A percentile compares a stretch with the other conserved stretches of the same genome.
Conservation (phyloP, 1,139 yeast genomes). For the Candida labiduridarum region DNA sequence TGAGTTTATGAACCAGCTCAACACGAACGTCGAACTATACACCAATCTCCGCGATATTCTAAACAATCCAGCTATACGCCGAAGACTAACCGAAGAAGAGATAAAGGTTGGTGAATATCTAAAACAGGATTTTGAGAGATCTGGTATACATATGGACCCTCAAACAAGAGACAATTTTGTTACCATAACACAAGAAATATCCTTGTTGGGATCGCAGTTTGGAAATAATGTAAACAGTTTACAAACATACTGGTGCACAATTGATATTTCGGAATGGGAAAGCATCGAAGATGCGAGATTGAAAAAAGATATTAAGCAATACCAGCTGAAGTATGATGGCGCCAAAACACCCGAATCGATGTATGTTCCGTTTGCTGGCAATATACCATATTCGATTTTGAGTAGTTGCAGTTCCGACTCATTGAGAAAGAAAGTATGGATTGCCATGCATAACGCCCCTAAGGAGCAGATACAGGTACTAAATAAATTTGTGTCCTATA, state of each 20-base stretch:
- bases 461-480: conserved; percentile 61
- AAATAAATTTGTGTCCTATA: conserved; percentile 58
- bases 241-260: conserved; percentile 42
- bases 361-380: conserved; percentile 67
- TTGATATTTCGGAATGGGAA: conserved; percentile 34
- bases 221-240: conserved; percentile 54
- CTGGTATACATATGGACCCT: conserved; percentile 85
- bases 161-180: conserved; percentile 71
- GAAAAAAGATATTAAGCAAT: conserved; percentile 28
- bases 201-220: conserved; percentile 81
- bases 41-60: conserved; percentile 59
- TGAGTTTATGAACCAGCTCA: conserved; percentile 90
- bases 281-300: conserved; percentile 25
- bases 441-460: conserved; percentile 63
- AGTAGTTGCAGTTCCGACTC: conserved; percentile 58
- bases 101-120: conserved; percentile 78
- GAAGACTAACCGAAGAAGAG: conserved; percentile 66
- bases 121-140: conserved; percentile 82
- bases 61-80: conserved; percentile 37
- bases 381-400: conserved; percentile 66
- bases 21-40: conserved; percentile 80
- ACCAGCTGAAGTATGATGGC: conserved; percentile 26
- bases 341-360: conserved; percentile 14
- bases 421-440: conserved; percentile 73
- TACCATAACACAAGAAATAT: conserved; percentile 76